Percentiles rank a stretch among this genome's conserved stretches.
These are phyloP conservation scores for Solanum medicagineum DNA, from an alignment of 257 asterid species.

Conservation along the genomic window DNA sequence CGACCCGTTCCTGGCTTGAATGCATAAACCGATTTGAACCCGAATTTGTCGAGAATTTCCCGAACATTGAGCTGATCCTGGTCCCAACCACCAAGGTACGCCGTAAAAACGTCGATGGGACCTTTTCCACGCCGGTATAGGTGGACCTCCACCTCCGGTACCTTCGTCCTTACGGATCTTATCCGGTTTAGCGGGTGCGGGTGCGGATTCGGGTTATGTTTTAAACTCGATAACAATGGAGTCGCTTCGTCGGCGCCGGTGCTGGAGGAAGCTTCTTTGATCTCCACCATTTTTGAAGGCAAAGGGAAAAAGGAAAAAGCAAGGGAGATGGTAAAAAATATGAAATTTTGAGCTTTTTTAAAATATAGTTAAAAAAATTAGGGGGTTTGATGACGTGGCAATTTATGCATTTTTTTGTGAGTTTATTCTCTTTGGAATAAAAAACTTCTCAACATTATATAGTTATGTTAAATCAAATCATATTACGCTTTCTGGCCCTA, in stretches of 20 bases:
- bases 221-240: background rate
- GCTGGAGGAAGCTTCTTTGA: background rate
- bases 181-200: background rate
- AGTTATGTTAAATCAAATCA: no score
- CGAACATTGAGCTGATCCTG: conserved; percentile 4
- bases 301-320: background rate
- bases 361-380: background rate
- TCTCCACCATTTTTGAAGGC: background rate
- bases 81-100: conserved; percentile 1
- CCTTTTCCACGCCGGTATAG: conserved; percentile 7
- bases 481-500: no score
- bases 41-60: conserved; percentile 1
- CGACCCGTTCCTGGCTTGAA: conserved; percentile 6
- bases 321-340: background rate
- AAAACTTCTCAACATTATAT: background rate
- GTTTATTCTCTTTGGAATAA: background rate
- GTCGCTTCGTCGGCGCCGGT: background rate
- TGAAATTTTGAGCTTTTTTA: background rate
- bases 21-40: conserved; percentile 4
- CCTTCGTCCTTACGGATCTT: background rate
- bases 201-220: background rate
- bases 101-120: background rate
- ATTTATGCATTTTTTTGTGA: background rate
- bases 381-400: background rate
- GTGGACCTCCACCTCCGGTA: conserved; percentile 7